These are phyloP conservation scores for Trametes cingulata DNA, from an alignment of 768 basidiomycete species.

Conservation along the genomic window DNA sequence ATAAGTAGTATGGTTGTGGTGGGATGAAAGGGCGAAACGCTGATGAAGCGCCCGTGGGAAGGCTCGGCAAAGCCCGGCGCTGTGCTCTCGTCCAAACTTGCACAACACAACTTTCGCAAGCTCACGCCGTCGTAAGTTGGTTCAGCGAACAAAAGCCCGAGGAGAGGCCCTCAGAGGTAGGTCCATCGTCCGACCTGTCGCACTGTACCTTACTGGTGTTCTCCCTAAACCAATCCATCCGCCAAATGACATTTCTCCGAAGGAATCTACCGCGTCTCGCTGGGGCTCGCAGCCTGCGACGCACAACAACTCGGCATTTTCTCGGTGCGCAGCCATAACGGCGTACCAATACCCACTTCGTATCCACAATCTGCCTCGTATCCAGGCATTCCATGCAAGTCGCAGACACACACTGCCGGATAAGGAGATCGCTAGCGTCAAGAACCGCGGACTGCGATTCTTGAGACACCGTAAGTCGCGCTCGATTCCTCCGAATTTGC, in stretches of 20 bases:
- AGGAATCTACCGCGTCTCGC: not conserved
- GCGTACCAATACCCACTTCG: not conserved
- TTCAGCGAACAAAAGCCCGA: not conserved
- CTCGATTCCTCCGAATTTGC: constrained; percentile 14
- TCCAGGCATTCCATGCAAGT: not conserved
- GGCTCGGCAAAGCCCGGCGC: not conserved
- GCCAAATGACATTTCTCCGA: constrained; percentile 11
- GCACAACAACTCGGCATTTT: constrained; percentile 14
- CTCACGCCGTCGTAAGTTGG: not conserved
- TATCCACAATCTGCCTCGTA: constrained; percentile 4
- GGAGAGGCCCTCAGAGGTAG: not conserved
- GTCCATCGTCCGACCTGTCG: not conserved
- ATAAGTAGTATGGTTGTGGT: not conserved
- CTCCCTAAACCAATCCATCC: not conserved
- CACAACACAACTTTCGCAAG: not conserved
- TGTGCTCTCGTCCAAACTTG: constrained; percentile 5
- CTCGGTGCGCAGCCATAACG: constrained; percentile 12
- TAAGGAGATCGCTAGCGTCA: not conserved
- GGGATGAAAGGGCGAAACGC: not conserved
- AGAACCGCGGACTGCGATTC: not conserved
- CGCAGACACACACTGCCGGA: not conserved
- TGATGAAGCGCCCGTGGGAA: not conserved
- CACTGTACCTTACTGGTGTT: not conserved
- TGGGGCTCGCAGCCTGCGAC: not conserved
- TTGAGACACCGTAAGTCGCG: constrained; percentile 8